Percentiles rank a stretch among this genome's conserved stretches.
Evolutionary conservation across 768 basidiomycete species (phyloP).

Genomic region (Leccinellum luteum): DNA sequence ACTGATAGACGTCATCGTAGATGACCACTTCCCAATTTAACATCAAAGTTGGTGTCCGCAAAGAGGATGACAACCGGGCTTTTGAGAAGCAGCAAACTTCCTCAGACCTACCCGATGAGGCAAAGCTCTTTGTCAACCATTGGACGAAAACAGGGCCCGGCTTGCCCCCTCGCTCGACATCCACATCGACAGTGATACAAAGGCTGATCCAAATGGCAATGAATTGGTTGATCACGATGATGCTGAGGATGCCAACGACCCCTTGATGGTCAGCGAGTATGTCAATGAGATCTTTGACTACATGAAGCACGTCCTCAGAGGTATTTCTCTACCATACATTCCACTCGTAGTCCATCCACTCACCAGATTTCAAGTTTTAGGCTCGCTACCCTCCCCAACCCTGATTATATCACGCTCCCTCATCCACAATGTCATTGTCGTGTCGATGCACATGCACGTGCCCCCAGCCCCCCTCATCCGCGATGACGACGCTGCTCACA

Average conservation of each 20-base stretch:
- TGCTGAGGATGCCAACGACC: constrained; percentile 87
- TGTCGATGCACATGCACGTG: too few species aligned
- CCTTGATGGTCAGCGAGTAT: constrained; percentile 96
- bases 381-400: too few species aligned
- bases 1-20: too few species aligned
- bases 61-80: constrained; percentile 54
- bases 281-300: constrained; percentile 92
- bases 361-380: too few species aligned
- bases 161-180: constrained; percentile 43
- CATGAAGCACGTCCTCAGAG: constrained; percentile 80
- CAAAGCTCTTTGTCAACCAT: constrained; percentile 42
- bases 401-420: constrained; percentile 84
- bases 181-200: constrained; percentile 44
- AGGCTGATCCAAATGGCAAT: constrained; percentile 63
- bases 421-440: too few species aligned
- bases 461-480: too few species aligned
- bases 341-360: too few species aligned
- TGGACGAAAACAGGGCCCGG: constrained; percentile 33
- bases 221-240: constrained; percentile 94
- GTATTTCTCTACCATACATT: constrained; percentile 40
- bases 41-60: too few species aligned
- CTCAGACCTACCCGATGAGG: constrained; percentile 51
- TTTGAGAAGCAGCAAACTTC: constrained; percentile 78
- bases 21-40: constrained; percentile 27
- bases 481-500: too few species aligned